Base-by-base conservation (phyloP, 257 asterid genomes). In the Scutellaria baicalensis region DNA sequence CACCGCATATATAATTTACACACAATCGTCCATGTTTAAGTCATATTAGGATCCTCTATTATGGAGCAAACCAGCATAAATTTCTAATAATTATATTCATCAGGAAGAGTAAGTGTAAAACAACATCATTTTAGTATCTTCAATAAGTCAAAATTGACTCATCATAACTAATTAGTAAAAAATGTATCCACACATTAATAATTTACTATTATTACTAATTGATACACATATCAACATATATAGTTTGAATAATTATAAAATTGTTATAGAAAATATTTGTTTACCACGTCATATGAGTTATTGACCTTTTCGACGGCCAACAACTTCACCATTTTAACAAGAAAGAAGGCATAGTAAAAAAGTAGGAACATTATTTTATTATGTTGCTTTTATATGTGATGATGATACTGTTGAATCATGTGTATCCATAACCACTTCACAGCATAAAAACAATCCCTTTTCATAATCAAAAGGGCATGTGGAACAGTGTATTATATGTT, bases 361-460 rank as follows among this genome's bases (percentile, higher is more conserved):
- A 17, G 70, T 2, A 20, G 17, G 54, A 44, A 61, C 1, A 75
- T 59, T 3, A 58, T 78, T 59, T 59, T 3, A 58, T 78, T 59
- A 49, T 54, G 47, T 4, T 50, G 5, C 14, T 47, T 18, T 11
- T 11, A 7, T 38, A 1, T 42, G 11, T 42, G 2, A 27, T 27
- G n/a, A 27, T 27, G 33, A 23, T n/a, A 54, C n/a, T 1, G 27
- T 6, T 60, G n/a, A n/a, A n/a, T n/a, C 27, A 52, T 23, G 44
- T 38, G 36, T 16, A 64, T 20, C 3, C 23, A 10, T 40, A 76
- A 76, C 81, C 69, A 81, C 82, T 78, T 62, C 76, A 75, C 14
- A 10, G 38, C 17, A 13, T 17, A 21, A 60, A 73, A 66, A 56
- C 49, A 74, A 74, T 39, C 49, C 18, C 33, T 27, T 58, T 56